A percentile compares a stretch with the other conserved stretches of the same genome.
Conservation (phyloP, 2,329 filamentous ascomycete species). For the Claviceps quebecensis region DNA sequence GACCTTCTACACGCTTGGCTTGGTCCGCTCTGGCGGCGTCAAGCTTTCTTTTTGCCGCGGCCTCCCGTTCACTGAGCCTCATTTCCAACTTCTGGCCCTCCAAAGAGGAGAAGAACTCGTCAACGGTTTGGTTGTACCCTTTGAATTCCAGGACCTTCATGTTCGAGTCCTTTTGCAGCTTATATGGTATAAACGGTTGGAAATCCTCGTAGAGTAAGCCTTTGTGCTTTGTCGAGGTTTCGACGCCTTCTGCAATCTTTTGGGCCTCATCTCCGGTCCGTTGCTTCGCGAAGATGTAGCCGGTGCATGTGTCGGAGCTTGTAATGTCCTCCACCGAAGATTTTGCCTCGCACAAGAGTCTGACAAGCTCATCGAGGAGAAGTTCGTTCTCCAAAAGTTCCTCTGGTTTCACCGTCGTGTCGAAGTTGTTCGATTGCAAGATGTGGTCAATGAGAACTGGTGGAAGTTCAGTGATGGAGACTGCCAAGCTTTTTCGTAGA, state of each 20-base stretch:
- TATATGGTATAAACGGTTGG: conserved; percentile 75
- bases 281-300: conserved; percentile 77
- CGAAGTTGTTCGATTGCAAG: conserved; percentile 55
- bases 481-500: conserved; percentile 65
- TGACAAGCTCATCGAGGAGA: conserved; percentile 52
- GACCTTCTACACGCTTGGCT: conserved; percentile 65
- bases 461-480: conserved; percentile 77
- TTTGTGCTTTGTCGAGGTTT: conserved; percentile 24
- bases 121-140: conserved; percentile 83
- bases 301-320: conserved; percentile 49
- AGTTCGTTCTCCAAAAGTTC: conserved; percentile 54
- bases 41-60: conserved; percentile 67
- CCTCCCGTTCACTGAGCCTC: conserved; percentile 66
- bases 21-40: conserved; percentile 78
- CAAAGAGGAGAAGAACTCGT: conserved; percentile 93
- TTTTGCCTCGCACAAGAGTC: conserved; percentile 53
- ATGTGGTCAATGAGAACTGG: conserved; percentile 80
- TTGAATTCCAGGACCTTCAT: conserved; percentile 63
- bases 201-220: conserved; percentile 80
- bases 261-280: conserved; percentile 12
- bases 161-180: conserved; percentile 55
- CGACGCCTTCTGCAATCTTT: conserved; percentile 12
- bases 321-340: conserved; percentile 54
- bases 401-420: conserved; percentile 51
- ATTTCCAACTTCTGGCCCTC: conserved; percentile 85